phyloP scores from a whole-genome alignment of 2,329 filamentous ascomycete species.

The Epichloe uncinata region DNA sequence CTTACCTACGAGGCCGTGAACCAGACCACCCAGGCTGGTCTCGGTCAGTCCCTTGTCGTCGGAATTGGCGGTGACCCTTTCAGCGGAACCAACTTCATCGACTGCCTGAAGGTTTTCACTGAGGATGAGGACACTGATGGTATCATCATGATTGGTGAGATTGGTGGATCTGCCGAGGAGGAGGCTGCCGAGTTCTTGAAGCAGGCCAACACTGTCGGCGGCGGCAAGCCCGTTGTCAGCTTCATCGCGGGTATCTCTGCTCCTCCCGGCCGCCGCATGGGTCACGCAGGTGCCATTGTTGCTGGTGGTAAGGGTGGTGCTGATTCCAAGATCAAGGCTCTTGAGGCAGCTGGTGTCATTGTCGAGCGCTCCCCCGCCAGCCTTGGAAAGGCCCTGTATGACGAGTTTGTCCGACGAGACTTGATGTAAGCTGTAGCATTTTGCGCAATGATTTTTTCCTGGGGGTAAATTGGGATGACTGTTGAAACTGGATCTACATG shows the following conservation, averaged over 20 bases:
- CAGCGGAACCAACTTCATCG: slow-evolving; percentile 98
- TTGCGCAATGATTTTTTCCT: slow-evolving; percentile 2
- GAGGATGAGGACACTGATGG: slow-evolving; percentile 93
- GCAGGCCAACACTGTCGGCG: slow-evolving; percentile 75
- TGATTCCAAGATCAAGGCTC: slow-evolving; percentile 92
- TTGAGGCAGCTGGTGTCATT: slow-evolving; percentile 80
- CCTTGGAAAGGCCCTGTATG: slow-evolving; percentile 85
- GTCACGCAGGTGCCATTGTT: slow-evolving; percentile 96
- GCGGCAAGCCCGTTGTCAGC: slow-evolving; percentile 84
- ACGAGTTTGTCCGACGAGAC: slow-evolving; percentile 92
- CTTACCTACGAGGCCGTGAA: slow-evolving; percentile 99
- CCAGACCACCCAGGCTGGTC: slow-evolving; percentile 93
- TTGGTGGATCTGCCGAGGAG: slow-evolving; percentile 94
- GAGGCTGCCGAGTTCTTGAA: slow-evolving; percentile 94
- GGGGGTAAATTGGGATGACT: background rate
- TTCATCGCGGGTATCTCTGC: slow-evolving; percentile 99
- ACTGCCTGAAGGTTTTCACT: slow-evolving; percentile 95
- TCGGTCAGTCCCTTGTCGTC: slow-evolving; percentile 95
- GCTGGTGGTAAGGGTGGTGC: slow-evolving; percentile 95
- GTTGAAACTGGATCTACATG: slow-evolving; percentile 7
- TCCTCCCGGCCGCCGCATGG: slow-evolving; percentile 92
- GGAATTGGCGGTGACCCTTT: slow-evolving; percentile 98
- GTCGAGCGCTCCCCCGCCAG: slow-evolving; percentile 85
- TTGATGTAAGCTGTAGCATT: slow-evolving; percentile 52
- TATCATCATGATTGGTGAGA: slow-evolving; percentile 99